Base-by-base conservation (phyloP, 2,329 filamentous ascomycete species). In the Ceratocystis huliohia region DNA sequence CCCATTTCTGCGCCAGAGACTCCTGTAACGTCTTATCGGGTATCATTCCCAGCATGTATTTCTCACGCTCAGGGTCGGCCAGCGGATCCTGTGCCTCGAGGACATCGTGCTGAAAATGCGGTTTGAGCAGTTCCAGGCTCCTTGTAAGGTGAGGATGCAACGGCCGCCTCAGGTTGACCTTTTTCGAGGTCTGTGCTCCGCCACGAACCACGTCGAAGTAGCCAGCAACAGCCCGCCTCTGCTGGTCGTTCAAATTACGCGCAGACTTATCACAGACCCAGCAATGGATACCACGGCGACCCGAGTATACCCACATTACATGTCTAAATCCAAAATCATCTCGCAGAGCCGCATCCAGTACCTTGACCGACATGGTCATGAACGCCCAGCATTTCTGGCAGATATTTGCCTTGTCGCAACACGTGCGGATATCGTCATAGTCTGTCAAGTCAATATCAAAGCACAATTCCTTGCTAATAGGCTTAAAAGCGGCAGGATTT, bases 381-480 rank as follows among this genome's bases (percentile, higher is more conserved):
- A 97, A 99, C 63, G 88, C 82, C 94, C 94, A 99, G 78, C 94
- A 99, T 74, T 92, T 94, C 70, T 81, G 82, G 75, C 94, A 99
- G 70, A 99, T 97, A 71, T 89, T 95, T 7, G 93, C 91, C 74
- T 93, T 92, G 72, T 87, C 86, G 75, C 94, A 99, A 77, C 94
- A 99, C 33, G 92, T 96, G 71, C 94, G 87, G 70, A 99, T 89
- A 70, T 96, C 91, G 74, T 99, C 94, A 76, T 99, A 99, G 77
- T 97, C 94, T 65, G 94, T 97, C 83, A 99, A 83, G 83, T 99
- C 94, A 72, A 99, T 97, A 87, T 99, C 94, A 76, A 99, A 97
- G 72, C 96, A 96, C 48, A 99, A 79, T 75, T 99, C 94, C 75
- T 99, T 99, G 66, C 89, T 83, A 41, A 96, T 76, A 0, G 94